Evolutionary conservation across 495 filamentous ascomycete species (phyloP), one percentile per base, ranked within the genome.

Genomic region (Acidiella bohemica): DNA sequence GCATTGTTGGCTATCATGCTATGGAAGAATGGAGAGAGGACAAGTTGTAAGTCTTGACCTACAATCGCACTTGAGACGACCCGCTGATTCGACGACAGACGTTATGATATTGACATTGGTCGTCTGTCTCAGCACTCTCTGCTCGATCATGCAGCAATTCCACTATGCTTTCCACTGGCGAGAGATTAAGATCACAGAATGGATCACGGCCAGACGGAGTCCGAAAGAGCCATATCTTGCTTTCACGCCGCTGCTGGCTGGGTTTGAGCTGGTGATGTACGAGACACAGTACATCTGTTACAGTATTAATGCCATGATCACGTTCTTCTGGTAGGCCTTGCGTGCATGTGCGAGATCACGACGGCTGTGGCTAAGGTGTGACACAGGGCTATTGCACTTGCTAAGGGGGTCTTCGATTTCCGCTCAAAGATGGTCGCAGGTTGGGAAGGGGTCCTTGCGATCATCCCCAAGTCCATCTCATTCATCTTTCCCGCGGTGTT

Each of bases 141-240:
- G 24, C 10, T 44, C 41, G 5, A 44, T 44, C 14, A 14, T 38
- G 6, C 41, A 44, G 19, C 41, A 44, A 18, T 23, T 44, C 11
- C 38, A 44, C 33, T 44, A 38, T 19, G 41, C 34, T 9, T 29
- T 9, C 17, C 32, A 37, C 10, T 44, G 41, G 41, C 23, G 33
- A 11, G 18, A 11, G 11, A 25, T 30, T 29, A 24, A 29, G n/a
- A 21, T 12, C 5, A 14, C n/a, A 16, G 33, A 14, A 5, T 38
- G 22, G 26, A 4, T 37, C 14, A 32, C 31, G n/a, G 32, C 41
- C 4, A 29, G 38, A 18, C 12, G 14, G 10, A 38, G 33, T 24
- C 5, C 19, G 14, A 17, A 44, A 7, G 7, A 13, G 34, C 41
- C 41, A 6, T 3, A 9, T 10, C 21, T 44, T 9, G 32, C 9